phyloP scores from a whole-genome alignment of 805 yeast species.

The Kluyveromyces siamensis region DNA sequence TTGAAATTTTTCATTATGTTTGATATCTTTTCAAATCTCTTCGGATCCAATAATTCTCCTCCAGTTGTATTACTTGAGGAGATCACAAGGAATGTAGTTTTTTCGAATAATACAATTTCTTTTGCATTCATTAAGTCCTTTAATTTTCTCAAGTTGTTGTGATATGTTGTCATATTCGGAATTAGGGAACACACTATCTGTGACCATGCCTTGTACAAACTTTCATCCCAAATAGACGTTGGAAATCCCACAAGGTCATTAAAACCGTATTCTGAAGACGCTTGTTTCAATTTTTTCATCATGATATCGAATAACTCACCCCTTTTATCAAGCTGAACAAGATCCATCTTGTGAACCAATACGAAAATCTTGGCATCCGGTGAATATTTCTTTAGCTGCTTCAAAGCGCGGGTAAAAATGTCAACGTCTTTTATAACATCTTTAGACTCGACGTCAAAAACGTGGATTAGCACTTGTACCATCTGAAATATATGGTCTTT shows the following conservation, averaged over 20 bases:
- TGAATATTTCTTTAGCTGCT: conserved; percentile 71
- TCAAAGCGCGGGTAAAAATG: conserved; percentile 75
- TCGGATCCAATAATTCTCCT: conserved; percentile 56
- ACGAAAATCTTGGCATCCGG: conserved; percentile 91
- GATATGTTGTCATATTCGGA: conserved; percentile 79
- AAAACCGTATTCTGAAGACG: conserved; percentile 63
- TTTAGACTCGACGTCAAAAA: conserved; percentile 90
- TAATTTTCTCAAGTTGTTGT: conserved; percentile 63
- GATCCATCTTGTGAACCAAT: conserved; percentile 89
- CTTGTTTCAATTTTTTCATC: conserved; percentile 71
- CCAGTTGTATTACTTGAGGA: conserved; percentile 32
- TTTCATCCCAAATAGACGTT: conserved; percentile 96
- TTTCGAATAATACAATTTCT: conserved; percentile 86
- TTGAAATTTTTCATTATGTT: conserved; percentile 91
- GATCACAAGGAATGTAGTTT: conserved; percentile 72
- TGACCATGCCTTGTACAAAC: conserved; percentile 94
- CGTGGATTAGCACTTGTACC: conserved; percentile 93
- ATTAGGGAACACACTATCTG: conserved; percentile 89
- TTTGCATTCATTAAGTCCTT: conserved; percentile 71
- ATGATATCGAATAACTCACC: conserved; percentile 75
- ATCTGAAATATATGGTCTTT: conserved; percentile 88
- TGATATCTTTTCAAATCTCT: conserved; percentile 87
- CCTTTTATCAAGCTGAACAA: conserved; percentile 78
- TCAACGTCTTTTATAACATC: conserved; percentile 90
- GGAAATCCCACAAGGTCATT: conserved; percentile 71